Evolutionary conservation across 139 green algal genomes (phyloP), one percentile per base, ranked within the genome.

Genomic region (Chlamydomonas incerta): DNA sequence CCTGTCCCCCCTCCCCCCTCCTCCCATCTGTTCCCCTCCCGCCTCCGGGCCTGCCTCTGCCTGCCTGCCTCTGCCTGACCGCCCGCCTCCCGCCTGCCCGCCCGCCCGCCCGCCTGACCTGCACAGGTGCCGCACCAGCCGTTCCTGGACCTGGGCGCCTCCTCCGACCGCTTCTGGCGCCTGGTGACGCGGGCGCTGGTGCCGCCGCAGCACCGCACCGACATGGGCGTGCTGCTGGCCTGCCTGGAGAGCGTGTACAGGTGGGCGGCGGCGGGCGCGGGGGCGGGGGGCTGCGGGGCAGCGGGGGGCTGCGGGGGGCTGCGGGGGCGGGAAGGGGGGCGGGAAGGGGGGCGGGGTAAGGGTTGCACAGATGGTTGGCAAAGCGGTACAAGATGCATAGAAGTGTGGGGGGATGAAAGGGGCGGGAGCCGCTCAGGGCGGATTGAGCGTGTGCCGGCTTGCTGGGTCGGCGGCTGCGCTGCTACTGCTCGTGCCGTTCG

Each of bases 221-320:
- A 70, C 55, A 72, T 77, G 35, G 37, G 66, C 37, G 63, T 84
- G 24, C 47, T 84, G 37, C 74, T 88, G 28, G 83, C 83, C 10
- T 84, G 83, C 68, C 50, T 88, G 35, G 83, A 88, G 65, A 80
- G 62, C 55, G 60, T 88, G 18, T 88, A 88, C 74, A 62, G 33
- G 67, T 47, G 18, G 33, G 33, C n/a, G n/a, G 65, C 1, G 35
- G 65, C 5, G 5, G 41, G 5, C 6, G 41, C 5, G 41, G 41
- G 41, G 41, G 41, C 41, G 62, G 62, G 28, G 57, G 57, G 57
- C n/a, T n/a, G n/a, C n/a, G n/a, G n/a, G n/a, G n/a, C n/a, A n/a
- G n/a, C n/a, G n/a, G n/a, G n/a, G n/a, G n/a, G n/a, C n/a, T n/a
- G n/a, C n/a, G n/a, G n/a, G n/a, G n/a, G n/a, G n/a, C n/a, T n/a